Percentiles rank a stretch among this genome's conserved stretches.
These are phyloP conservation scores for Guyanaporus albipodus DNA, from an alignment of 768 basidiomycete genomes.

Conservation along the genomic window DNA sequence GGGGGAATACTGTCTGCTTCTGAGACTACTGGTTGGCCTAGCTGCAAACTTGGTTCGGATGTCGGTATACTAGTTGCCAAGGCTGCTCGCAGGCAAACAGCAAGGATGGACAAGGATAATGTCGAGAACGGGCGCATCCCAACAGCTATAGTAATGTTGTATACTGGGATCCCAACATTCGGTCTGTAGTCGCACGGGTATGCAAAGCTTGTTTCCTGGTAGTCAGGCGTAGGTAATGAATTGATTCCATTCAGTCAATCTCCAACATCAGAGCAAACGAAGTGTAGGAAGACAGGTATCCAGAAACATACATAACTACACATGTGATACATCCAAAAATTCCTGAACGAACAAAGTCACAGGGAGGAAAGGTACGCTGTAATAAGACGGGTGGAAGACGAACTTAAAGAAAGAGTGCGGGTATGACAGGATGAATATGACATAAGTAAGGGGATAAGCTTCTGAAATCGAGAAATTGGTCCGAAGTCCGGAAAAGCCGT, in stretches of 20 bases:
- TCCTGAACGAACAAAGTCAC: slow-evolving; percentile 30
- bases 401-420: slow-evolving; percentile 20
- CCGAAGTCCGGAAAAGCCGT: slow-evolving; percentile 11
- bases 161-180: slow-evolving; percentile 22
- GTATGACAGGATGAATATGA: slow-evolving; percentile 34
- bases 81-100: slow-evolving; percentile 9
- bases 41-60: slow-evolving; percentile 12
- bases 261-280: slow-evolving; percentile 4
- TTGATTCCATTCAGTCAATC: background rate
- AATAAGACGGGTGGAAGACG: slow-evolving; percentile 11
- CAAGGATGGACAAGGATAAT: slow-evolving; percentile 5
- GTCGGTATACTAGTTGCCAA: slow-evolving; percentile 1
- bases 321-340: slow-evolving; percentile 33
- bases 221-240: background rate
- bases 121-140: slow-evolving; percentile 21
- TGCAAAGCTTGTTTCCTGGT: background rate
- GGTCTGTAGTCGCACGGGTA: background rate
- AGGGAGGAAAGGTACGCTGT: slow-evolving; percentile 16
- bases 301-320: slow-evolving; percentile 38
- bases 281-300: slow-evolving; percentile 33
- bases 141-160: slow-evolving; percentile 4
- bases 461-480: slow-evolving; percentile 19
- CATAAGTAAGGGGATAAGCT: slow-evolving; percentile 30
- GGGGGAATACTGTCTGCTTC: slow-evolving; percentile 15
- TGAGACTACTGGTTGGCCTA: slow-evolving; percentile 7